A percentile compares a stretch with the other conserved stretches of the same genome.
phyloP scores from a whole-genome alignment of 1,284 basidiomycete genomes.

The Ganoderma resinaceum region DNA sequence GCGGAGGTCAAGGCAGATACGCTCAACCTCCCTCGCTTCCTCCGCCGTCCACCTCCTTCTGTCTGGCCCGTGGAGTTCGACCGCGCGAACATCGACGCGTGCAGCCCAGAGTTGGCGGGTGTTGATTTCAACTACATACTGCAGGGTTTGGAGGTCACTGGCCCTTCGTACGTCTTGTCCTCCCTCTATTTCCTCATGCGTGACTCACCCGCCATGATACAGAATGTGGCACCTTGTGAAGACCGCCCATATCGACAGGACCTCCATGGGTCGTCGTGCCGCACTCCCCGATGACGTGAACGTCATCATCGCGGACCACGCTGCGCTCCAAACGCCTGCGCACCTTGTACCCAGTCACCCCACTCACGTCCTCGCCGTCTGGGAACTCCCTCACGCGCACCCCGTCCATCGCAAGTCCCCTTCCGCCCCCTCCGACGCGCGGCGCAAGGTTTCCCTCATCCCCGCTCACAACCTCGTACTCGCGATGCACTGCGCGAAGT shows the following conservation, averaged over 20 bases:
- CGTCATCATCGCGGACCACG: slow-evolving; percentile 33
- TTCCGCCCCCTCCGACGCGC: slow-evolving; percentile 23
- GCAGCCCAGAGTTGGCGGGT: slow-evolving; percentile 42
- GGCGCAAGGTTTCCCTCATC: slow-evolving; percentile 49
- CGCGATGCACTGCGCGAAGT: slow-evolving; percentile 55
- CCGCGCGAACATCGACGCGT: slow-evolving; percentile 36
- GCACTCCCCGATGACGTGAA: slow-evolving; percentile 36
- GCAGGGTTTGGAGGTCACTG: slow-evolving; percentile 39
- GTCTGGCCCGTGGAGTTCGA: slow-evolving; percentile 37
- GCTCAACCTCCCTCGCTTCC: slow-evolving; percentile 46
- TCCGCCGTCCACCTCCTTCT: slow-evolving; percentile 39
- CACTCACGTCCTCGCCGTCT: slow-evolving; percentile 62
- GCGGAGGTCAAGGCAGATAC: slow-evolving; percentile 4
- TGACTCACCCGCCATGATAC: neutral
- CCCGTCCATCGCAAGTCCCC: slow-evolving; percentile 7
- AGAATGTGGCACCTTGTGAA: slow-evolving; percentile 30
- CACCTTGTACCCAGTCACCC: slow-evolving; percentile 46
- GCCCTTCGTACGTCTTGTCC: slow-evolving; percentile 40
- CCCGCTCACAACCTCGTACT: slow-evolving; percentile 63
- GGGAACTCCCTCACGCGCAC: slow-evolving; percentile 37
- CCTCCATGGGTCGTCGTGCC: slow-evolving; percentile 23
- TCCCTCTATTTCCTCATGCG: neutral
- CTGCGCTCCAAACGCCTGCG: slow-evolving; percentile 9
- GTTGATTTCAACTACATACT: slow-evolving; percentile 46
- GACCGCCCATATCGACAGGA: slow-evolving; percentile 18